phyloP scores from a whole-genome alignment of 352 stramenopile genomes.

The Aphanomyces euteiches region DNA sequence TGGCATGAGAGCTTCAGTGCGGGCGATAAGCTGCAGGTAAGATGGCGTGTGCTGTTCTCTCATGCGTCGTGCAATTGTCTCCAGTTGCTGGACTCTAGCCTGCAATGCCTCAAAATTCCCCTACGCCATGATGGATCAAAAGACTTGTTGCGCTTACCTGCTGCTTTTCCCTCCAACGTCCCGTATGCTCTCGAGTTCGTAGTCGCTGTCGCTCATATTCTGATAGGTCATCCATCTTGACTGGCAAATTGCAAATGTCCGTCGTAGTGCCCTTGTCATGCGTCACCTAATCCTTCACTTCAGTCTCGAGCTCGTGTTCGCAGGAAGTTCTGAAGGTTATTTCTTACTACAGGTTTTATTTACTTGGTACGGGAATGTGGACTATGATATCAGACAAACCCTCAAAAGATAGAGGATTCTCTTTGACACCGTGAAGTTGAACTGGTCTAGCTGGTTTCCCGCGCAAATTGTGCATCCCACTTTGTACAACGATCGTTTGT shows the following conservation, averaged over 20 bases:
- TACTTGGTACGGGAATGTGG: too few relatives aligned
- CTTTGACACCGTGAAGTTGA: too few relatives aligned
- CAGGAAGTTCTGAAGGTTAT: too few relatives aligned
- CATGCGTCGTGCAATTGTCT: background rate
- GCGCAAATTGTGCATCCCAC: too few relatives aligned
- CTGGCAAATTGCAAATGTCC: background rate
- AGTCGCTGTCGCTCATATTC: constrained; percentile 12
- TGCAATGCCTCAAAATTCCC: background rate
- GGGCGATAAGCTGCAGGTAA: background rate
- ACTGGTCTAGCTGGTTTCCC: too few relatives aligned
- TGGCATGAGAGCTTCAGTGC: background rate
- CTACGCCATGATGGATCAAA: background rate
- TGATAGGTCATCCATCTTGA: constrained; percentile 4
- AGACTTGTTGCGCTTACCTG: constrained; percentile 5
- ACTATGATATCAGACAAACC: too few relatives aligned
- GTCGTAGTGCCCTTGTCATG: background rate
- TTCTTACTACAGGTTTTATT: too few relatives aligned
- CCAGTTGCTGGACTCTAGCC: constrained; percentile 7
- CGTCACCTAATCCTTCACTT: too few relatives aligned
- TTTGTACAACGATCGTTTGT: too few relatives aligned
- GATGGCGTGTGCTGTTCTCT: background rate
- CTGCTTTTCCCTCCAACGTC: background rate
- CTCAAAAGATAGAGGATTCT: too few relatives aligned
- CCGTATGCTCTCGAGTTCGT: constrained; percentile 19
- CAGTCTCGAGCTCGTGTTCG: too few relatives aligned